Percentiles rank a stretch among this genome's conserved stretches.
Evolutionary conservation across 345 rosid species (phyloP).

Genomic region (Populus deltoides): DNA sequence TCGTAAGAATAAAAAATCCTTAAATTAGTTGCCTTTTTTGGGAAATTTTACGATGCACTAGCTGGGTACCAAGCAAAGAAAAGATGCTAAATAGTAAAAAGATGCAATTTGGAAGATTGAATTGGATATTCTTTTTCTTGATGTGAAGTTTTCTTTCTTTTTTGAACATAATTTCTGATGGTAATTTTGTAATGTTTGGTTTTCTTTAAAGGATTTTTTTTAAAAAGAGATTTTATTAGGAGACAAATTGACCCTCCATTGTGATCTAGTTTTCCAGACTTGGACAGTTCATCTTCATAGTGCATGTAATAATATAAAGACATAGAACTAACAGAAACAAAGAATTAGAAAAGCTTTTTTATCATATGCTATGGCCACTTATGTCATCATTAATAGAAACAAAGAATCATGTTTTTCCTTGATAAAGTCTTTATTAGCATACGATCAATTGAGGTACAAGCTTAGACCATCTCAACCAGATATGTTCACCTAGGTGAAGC

Average conservation of each 20-base stretch:
- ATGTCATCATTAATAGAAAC: background rate
- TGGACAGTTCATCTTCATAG: background rate
- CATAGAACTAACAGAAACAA: background rate
- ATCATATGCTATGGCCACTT: background rate
- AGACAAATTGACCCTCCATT: background rate
- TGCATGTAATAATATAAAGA: background rate
- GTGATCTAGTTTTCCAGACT: background rate
- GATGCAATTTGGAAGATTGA: too few relatives aligned
- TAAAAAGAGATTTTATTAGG: too few relatives aligned
- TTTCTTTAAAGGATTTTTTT: too few relatives aligned
- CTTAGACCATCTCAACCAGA: background rate
- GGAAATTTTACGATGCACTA: too few relatives aligned
- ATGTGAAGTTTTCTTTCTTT: too few relatives aligned
- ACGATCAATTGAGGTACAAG: background rate
- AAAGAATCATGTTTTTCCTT: background rate
- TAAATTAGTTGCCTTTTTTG: too few relatives aligned
- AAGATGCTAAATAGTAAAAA: too few relatives aligned
- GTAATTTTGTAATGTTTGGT: too few relatives aligned
- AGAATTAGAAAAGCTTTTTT: background rate
- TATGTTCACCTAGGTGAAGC: background rate
- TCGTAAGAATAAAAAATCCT: too few relatives aligned
- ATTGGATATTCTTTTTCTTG: too few relatives aligned
- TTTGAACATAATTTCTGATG: too few relatives aligned
- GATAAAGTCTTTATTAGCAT: background rate
- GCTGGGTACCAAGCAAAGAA: too few relatives aligned